phyloP scores from a whole-genome alignment of 352 stramenopile genomes.

The Phytophthora cactorum region DNA sequence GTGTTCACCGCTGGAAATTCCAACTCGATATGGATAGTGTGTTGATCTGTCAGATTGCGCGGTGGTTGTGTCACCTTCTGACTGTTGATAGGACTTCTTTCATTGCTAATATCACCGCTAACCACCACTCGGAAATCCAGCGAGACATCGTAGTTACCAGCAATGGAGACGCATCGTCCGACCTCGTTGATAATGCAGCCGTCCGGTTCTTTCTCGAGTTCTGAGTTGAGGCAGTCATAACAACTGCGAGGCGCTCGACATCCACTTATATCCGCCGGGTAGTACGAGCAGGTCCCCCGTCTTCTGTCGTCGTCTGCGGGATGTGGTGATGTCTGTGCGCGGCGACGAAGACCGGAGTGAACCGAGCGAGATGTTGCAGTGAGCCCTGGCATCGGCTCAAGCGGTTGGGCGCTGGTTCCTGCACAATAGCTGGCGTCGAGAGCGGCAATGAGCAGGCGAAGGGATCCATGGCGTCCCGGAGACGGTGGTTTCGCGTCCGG shows the following conservation, averaged over 20 bases:
- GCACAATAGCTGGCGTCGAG: conserved; percentile 10
- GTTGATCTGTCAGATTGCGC: not conserved
- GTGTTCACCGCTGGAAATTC: conserved; percentile 41
- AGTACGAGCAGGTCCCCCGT: conserved; percentile 38
- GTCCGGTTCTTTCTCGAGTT: conserved; percentile 27
- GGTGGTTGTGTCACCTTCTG: not conserved
- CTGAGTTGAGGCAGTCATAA: conserved; percentile 48
- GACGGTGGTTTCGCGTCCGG: conserved; percentile 21
- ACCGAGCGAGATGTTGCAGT: conserved; percentile 11
- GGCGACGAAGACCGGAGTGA: conserved; percentile 12
- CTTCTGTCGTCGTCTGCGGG: conserved; percentile 6
- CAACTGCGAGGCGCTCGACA: conserved; percentile 43
- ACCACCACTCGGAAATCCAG: conserved; percentile 33
- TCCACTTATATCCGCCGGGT: conserved; percentile 27
- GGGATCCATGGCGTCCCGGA: conserved; percentile 5
- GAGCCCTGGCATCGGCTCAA: conserved; percentile 8
- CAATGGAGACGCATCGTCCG: conserved; percentile 33
- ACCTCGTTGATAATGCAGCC: conserved; percentile 40
- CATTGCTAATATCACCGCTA: not conserved
- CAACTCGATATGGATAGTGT: conserved; percentile 11
- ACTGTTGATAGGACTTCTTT: not conserved
- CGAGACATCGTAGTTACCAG: conserved; percentile 31
- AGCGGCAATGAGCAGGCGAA: conserved; percentile 22
- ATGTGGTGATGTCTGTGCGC: not conserved
- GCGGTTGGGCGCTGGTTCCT: conserved; percentile 3